These are phyloP conservation scores for Orbilia javanica DNA, from an alignment of 2,329 filamentous ascomycete genomes.

Conservation along the genomic window DNA sequence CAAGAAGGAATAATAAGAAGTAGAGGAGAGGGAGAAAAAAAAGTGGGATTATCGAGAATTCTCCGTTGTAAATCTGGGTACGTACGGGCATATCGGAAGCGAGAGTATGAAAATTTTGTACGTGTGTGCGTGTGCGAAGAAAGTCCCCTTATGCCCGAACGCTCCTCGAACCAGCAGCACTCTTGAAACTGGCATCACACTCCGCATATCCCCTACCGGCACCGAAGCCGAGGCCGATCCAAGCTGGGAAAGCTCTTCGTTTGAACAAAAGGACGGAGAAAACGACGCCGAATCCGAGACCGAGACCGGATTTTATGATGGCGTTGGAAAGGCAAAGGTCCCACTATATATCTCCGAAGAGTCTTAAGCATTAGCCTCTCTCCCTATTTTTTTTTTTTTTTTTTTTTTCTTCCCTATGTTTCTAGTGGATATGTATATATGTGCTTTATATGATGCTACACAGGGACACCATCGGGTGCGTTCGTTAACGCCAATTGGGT, in stretches of 20 bases:
- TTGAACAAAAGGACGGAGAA: slow-evolving; percentile 99
- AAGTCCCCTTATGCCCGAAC: slow-evolving; percentile 35
- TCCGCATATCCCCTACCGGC: slow-evolving; percentile 97
- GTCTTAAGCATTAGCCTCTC: slow-evolving; percentile 23
- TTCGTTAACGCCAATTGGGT: slow-evolving; percentile 8
- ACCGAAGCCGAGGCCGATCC: slow-evolving; percentile 92
- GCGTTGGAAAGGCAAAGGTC: slow-evolving; percentile 98
- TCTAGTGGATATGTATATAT: too few species aligned
- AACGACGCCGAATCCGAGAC: slow-evolving; percentile 96
- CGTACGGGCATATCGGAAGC: background rate
- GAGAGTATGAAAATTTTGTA: background rate
- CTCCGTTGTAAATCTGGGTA: background rate
- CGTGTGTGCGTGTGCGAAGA: background rate
- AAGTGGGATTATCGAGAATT: slow-evolving; percentile 9
- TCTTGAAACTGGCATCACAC: slow-evolving; percentile 84
- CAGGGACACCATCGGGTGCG: background rate
- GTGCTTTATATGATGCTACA: background rate
- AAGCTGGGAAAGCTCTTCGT: slow-evolving; percentile 97
- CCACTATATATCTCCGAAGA: slow-evolving; percentile 75
- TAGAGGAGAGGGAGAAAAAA: too few species aligned
- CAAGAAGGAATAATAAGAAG: too few species aligned
- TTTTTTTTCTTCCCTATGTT: too few species aligned
- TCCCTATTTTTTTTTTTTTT: background rate
- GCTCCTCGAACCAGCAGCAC: slow-evolving; percentile 50
- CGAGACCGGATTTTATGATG: slow-evolving; percentile 95